Base-by-base conservation (phyloP, 805 yeast genomes). In the Candida ficus region DNA sequence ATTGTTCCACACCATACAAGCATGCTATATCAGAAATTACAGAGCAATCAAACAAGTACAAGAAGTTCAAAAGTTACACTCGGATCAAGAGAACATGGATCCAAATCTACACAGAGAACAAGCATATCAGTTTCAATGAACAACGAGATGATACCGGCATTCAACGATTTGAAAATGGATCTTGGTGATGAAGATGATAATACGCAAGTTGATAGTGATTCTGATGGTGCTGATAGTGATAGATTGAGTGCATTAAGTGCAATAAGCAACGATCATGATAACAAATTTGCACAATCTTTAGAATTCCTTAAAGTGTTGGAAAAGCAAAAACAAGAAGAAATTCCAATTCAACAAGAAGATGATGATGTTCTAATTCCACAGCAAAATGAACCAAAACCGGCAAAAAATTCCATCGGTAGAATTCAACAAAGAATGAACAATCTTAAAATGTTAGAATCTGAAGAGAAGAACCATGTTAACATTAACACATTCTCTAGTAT, bases 111-210 rank as follows among this genome's bases (percentile, higher is more conserved):
- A 13, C 27, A 26, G 22, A 19, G 33, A 26, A 27, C 36, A 13
- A 32, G 33, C 10, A 14, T 33, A 32, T 43, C 44, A 10, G 46
- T 53, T 4, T 38, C 49, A 1, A 47, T 52, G 52, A 49, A 44
- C 10, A 47, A 50, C 33, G 58, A 48, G 9, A 18, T 53, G 23
- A 44, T 54, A 3, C 58, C 58, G 1, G 58, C 58, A 3, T 54
- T 54, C 33, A 48, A 45, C 23, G 49, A 45, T 21, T 29, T 54
- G 42, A 50, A 45, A 29, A 52, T 54, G 42, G 58, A 53, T 20
- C 9, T 54, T 4, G 53, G 31, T 16, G 41, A 41, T 4, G 45
- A 37, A 13, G n/a, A 21, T 14, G 20, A 20, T 16, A 20, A 30
- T 2, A 34, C 18, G 13, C 27, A 17, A 3, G 29, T 5, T 14